Conservation (phyloP, 148 eudicot genomes). For the Rhododendron ovatum region DNA sequence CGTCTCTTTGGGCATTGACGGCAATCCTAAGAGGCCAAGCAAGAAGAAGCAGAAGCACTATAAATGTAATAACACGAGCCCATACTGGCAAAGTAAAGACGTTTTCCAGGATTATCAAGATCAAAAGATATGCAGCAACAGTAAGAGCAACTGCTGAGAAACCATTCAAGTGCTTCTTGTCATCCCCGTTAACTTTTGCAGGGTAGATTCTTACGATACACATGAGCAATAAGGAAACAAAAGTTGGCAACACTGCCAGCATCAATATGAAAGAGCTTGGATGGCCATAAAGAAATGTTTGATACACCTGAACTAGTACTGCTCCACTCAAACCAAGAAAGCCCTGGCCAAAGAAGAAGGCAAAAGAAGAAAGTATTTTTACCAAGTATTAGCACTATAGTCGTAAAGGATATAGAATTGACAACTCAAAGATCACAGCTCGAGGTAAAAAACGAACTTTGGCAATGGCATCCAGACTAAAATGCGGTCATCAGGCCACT, state of each 20-base stretch:
- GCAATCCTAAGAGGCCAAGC: slow-evolving; percentile 30
- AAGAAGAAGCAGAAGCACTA: slow-evolving; percentile 40
- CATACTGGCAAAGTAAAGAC: slow-evolving; percentile 29
- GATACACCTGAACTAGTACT: slow-evolving; percentile 63
- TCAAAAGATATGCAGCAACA: slow-evolving; percentile 57
- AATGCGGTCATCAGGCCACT: not conserved
- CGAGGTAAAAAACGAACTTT: not conserved
- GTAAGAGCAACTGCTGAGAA: slow-evolving; percentile 45
- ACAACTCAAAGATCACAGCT: not conserved
- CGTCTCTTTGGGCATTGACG: not conserved
- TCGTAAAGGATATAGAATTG: not conserved
- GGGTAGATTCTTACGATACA: slow-evolving; percentile 46
- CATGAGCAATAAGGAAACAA: slow-evolving; percentile 54
- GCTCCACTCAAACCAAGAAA: slow-evolving; percentile 84
- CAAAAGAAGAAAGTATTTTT: not conserved
- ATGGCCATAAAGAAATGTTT: slow-evolving; percentile 43
- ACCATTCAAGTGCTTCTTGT: slow-evolving; percentile 42
- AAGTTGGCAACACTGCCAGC: slow-evolving; percentile 51
- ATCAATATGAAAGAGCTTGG: slow-evolving; percentile 53
- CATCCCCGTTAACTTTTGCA: slow-evolving; percentile 33
- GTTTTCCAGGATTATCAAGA: slow-evolving; percentile 43
- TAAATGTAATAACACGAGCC: slow-evolving; percentile 29
- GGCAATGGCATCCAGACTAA: not conserved
- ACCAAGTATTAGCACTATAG: not conserved
- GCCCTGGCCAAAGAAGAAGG: slow-evolving; percentile 31